phyloP scores from a whole-genome alignment of 306 rosid genomes.

The Trifolium repens region DNA sequence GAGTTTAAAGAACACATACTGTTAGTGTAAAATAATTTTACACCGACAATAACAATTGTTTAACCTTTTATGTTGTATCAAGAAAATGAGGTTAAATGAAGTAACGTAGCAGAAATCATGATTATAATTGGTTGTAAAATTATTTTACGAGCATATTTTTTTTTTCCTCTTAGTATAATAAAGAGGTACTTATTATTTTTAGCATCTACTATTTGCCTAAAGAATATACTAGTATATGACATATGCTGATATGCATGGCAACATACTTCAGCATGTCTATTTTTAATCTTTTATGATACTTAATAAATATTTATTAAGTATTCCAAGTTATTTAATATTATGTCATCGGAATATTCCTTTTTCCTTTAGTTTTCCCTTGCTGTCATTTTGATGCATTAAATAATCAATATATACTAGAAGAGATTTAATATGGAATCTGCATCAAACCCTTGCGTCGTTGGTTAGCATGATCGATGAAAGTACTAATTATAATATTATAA shows the following conservation, averaged over 20 bases:
- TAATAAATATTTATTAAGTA: slow-evolving; percentile 11
- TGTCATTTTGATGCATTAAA: not conserved
- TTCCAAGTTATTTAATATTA: slow-evolving; percentile 3
- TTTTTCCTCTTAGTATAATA: no score
- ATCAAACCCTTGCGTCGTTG: not conserved
- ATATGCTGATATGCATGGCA: not conserved
- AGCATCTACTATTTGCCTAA: not conserved
- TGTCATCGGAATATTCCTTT: not conserved
- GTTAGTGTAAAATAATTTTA: no score
- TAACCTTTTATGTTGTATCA: no score
- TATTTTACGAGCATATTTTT: no score
- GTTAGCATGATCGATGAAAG: not conserved
- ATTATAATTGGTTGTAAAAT: no score
- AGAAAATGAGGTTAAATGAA: no score
- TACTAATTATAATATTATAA: not conserved
- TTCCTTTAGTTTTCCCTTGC: not conserved
- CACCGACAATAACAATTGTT: no score
- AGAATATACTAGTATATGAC: not conserved
- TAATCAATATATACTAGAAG: not conserved
- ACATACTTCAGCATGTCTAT: not conserved
- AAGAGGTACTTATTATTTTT: no score
- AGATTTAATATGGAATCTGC: not conserved
- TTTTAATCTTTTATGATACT: not conserved
- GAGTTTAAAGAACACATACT: no score
- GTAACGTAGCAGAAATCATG: no score